Conservation (phyloP, 2,329 filamentous ascomycete genomes). For the Aspergillus terreus region DNA sequence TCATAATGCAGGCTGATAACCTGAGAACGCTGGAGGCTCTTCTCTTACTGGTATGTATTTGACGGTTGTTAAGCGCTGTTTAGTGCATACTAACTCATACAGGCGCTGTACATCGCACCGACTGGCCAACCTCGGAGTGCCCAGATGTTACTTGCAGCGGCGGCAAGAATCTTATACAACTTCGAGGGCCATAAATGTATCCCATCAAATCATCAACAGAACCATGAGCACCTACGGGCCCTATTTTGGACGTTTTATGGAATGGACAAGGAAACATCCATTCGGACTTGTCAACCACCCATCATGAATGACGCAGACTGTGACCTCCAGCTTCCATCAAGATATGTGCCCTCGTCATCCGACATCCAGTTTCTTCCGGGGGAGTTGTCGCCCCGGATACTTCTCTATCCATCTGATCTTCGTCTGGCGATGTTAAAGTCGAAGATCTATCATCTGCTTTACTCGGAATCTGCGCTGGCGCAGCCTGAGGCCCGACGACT, state of each 20-base stretch:
- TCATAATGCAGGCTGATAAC: conserved; percentile 17
- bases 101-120: conserved; percentile 21
- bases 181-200: conserved; percentile 13
- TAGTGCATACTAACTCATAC: no score
- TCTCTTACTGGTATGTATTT: conserved; percentile 16
- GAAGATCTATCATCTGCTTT: conserved; percentile 19
- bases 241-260: conserved; percentile 24
- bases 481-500: conserved; percentile 16
- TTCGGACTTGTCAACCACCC: conserved; percentile 17
- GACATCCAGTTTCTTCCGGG: conserved; percentile 17
- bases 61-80: not conserved
- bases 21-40: conserved; percentile 20
- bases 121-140: conserved; percentile 20
- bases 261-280: conserved; percentile 23
- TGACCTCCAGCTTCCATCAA: conserved; percentile 19
- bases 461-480: conserved; percentile 11
- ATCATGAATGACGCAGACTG: conserved; percentile 22
- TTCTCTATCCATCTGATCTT: conserved; percentile 23
- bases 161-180: conserved; percentile 20
- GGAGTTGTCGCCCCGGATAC: conserved; percentile 12
- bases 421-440: conserved; percentile 22
- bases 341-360: conserved; percentile 15
- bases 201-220: not conserved
- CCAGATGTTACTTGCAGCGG: conserved; percentile 20
- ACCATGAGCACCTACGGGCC: conserved; percentile 15